phyloP scores from a whole-genome alignment of 208 protist genomes.

The Acanthamoeba royreba region DNA sequence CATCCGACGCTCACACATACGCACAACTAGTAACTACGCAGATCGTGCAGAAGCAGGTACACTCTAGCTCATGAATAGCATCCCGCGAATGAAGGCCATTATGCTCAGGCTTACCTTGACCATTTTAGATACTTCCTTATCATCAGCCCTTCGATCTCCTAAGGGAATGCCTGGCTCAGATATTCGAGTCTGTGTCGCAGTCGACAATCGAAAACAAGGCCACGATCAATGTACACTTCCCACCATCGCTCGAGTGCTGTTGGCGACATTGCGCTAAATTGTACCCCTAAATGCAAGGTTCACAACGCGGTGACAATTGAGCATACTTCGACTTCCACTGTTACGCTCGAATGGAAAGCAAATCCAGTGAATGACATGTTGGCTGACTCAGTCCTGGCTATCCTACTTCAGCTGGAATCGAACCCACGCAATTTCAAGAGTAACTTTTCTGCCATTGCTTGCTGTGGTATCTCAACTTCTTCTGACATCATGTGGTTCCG shows the following conservation, averaged over 20 bases:
- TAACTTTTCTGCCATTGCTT: neutral
- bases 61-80: neutral
- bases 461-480: no score
- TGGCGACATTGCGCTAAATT: neutral
- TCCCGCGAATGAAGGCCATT: neutral
- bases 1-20: slow-evolving; percentile 54
- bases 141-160: neutral
- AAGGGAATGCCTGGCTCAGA: neutral
- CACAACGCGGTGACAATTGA: neutral
- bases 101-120: neutral
- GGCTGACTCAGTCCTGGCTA: slow-evolving; percentile 54
- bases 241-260: no score
- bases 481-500: neutral
- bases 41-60: slow-evolving; percentile 23
- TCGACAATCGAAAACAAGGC: neutral
- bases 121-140: neutral
- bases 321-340: neutral
- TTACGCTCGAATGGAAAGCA: slow-evolving; percentile 59
- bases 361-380: slow-evolving; percentile 70
- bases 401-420: slow-evolving; percentile 60
- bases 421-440: slow-evolving; percentile 59
- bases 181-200: neutral
- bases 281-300: neutral
- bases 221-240: neutral
- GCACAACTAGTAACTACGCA: slow-evolving; percentile 29